Base-by-base conservation (phyloP, 2,329 filamentous ascomycete species). In the Lomentospora prolificans region DNA sequence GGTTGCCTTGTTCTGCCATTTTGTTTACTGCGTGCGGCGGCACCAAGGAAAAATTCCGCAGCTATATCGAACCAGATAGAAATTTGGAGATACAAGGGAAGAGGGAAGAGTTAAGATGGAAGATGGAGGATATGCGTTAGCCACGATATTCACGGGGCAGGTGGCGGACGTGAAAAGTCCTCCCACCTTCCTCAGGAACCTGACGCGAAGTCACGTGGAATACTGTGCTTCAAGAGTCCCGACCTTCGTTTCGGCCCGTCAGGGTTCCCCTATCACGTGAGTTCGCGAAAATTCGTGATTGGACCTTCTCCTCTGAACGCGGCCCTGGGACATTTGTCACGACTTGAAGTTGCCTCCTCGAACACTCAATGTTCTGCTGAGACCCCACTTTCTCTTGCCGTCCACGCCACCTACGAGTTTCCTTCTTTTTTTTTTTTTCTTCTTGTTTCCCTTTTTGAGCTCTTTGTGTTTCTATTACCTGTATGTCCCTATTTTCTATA, bases 171-270 rank as follows among this genome's bases (percentile, higher is more conserved):
- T 52, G 52, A 44, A 30, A 30, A 33, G 36, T 41, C 17, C 33
- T 28, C 8, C 52, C 17, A 30, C 14, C 24, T 25, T 30, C 25
- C 14, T 36, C 53, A 28, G 53, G 53, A 55, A 48, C 41, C 17
- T 55, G 46, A 55, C 53, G 24, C 53, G 53, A 55, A 25, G 22
- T 55, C 53, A 55, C 53, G 53, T 55, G 53, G 19, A 4, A 55
- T 12, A 10, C 19, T 25, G n/a, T 24, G n/a, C n/a, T n/a, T n/a
- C n/a, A n/a, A n/a, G 51, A 39, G 19, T 8, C 51, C 33, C 31
- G 36, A 22, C 27, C 10, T 27, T 51, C 22, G 8, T n/a, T 41
- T 33, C 39, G 25, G 33, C n/a, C 39, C 14, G 24, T 10, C 22
- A 22, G n/a, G 31, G 17, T 28, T 24, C 2, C 22, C 3, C 44